Conservation (phyloP, 345 rosid species). For the Eucalyptus globulus region DNA sequence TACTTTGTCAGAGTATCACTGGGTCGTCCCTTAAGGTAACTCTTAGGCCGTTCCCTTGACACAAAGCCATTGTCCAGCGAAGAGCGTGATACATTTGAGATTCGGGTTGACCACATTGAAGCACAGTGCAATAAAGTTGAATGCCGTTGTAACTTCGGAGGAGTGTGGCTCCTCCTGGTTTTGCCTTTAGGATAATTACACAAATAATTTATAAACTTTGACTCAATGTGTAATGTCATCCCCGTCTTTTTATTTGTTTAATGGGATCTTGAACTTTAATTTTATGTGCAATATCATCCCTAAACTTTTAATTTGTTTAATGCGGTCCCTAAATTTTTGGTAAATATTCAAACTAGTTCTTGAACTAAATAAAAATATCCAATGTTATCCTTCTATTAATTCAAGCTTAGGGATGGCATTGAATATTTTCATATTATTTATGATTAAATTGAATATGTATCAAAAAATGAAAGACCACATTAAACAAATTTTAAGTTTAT, state of each 20-base stretch:
- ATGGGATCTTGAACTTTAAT: not conserved
- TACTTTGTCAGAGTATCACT: not conserved
- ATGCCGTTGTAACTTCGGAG: not conserved
- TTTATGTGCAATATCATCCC: not conserved
- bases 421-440: too few relatives aligned
- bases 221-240: not conserved
- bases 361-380: too few relatives aligned
- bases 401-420: not conserved
- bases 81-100: not conserved
- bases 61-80: not conserved
- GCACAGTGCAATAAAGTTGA: not conserved
- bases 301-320: too few relatives aligned
- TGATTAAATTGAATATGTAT: too few relatives aligned
- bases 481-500: not conserved
- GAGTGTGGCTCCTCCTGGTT: not conserved
- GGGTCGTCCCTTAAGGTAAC: not conserved
- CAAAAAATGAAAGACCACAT: rapidly evolving
- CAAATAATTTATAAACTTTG: rapidly evolving
- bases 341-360: too few relatives aligned
- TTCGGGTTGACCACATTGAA: not conserved
- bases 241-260: not conserved
- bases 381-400: too few relatives aligned
- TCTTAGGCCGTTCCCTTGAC: not conserved
- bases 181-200: not conserved
- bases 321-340: rapidly evolving